Evolutionary conservation across 108 stramenopile genomes (phyloP).

Genomic region (Pseudonitzschia pungens): DNA sequence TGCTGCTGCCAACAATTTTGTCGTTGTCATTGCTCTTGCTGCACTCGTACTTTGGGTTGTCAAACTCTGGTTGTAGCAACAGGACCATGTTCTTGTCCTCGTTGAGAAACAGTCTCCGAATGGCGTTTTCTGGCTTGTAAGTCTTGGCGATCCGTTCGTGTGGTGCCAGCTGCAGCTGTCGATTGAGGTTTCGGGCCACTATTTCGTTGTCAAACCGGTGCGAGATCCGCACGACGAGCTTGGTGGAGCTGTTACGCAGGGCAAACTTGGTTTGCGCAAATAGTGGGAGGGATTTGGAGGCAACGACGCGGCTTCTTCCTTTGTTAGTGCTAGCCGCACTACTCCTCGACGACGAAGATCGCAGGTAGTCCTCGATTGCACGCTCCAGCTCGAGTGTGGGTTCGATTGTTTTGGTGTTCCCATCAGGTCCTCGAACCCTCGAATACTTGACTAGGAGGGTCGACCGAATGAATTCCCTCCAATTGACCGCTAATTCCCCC

Average conservation of each 20-base stretch:
- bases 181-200: neutral
- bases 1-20: no score
- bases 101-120: neutral
- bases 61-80: neutral
- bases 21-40: no score
- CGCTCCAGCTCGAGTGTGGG: neutral
- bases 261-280: conserved; percentile 13
- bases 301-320: neutral
- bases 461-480: conserved; percentile 34
- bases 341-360: neutral
- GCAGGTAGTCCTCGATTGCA: conserved; percentile 4
- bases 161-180: neutral
- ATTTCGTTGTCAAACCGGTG: conserved; percentile 1
- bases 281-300: neutral
- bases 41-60: neutral
- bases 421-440: neutral
- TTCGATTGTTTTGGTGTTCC: neutral
- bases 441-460: conserved; percentile 15
- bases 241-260: neutral
- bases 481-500: conserved; percentile 66
- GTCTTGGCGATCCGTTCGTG: conserved; percentile 6
- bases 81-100: neutral
- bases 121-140: conserved; percentile 1
- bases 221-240: neutral
- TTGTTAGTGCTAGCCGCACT: no score